Evolutionary conservation across 768 basidiomycete species (phyloP), one percentile per base, ranked within the genome.

Genomic region (Termitomyces sp.): DNA sequence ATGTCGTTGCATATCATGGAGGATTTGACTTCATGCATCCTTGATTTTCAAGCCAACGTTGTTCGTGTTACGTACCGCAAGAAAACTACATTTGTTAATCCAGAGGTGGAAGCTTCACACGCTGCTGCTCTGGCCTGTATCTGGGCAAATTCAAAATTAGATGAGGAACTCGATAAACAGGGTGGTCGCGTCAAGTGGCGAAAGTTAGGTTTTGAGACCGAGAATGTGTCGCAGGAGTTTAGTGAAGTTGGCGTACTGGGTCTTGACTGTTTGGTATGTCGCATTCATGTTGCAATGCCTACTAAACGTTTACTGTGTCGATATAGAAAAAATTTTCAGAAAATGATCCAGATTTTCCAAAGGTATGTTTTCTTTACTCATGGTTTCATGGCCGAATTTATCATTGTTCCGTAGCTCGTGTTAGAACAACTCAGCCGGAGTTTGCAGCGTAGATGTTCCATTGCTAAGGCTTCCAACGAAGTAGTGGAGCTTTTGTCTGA

Each of bases 31-130:
- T 93, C 91, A 0, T 88, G 86, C 58, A 88, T 95, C 49, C 79
- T 94, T 57, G 89, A 94, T 68, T 95, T 94, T 70, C 93, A 95
- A 75, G 86, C 89, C 30, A 93, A 92, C 71, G 82, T 93, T 59
- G 77, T 91, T 56, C 85, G 90, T 41, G 83, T 92, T 31, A 85
- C 83, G 15, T 89, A 90, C 69, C 83, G 88, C 57, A 90, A 88
- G 75, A 93, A 93, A 74, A 89, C 81, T 16, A 89, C 89, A 3
- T 71, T 82, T 24, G 89, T 95, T 18, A 87, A 92, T 65, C 83
- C 87, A 3, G 83, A 86, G 31, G 69, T 71, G 44, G 86, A 90
- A 57, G 78, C 80, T 4, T 71, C 75, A 4, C 89, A 92, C 64
- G 75, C 74, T 13, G 76, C 74, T 20, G 76, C 81, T 31, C 75